Base-by-base conservation (phyloP, 2,329 filamentous ascomycete genomes). In the Calonectria hawksworthii region DNA sequence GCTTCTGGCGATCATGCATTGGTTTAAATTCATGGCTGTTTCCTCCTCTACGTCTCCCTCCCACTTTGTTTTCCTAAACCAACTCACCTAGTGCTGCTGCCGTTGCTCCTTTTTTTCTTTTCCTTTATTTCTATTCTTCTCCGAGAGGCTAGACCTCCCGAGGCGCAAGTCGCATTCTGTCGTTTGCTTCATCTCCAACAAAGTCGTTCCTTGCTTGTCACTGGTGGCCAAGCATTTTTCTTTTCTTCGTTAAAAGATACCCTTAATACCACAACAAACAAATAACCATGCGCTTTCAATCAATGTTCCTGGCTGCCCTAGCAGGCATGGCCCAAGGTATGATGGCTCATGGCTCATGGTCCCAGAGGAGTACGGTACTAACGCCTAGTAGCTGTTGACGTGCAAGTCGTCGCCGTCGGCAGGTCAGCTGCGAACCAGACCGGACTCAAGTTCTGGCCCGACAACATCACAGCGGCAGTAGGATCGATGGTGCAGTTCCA, bases 401-500 rank as follows among this genome's bases (percentile, higher is more conserved):
- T 92, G 47, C 92, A 94, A 80, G 90, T 93, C 73, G 91, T 95
- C 70, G 90, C 91, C 76, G 94, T 96, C 72, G 90, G 86, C 78
- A 87, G 84, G 75, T 86, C 81, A 30, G 85, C 88, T 76, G 90
- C 90, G 81, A 87, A 89, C 79, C 87, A 86, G 61, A 84, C 84
- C 13, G 84, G 80, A 50, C 86, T 94, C 72, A 89, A 86, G 75
- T 96, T 92, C 88, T 91, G 86, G 76, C 94, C 94, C 51, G 88
- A 93, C 79, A 92, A 89, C 81, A 83, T 96, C 83, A 88, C 87
- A 76, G 94, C 92, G 38, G 83, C 86, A n/a, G 85, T 88, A 3
- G 94, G 94, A 77, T 88, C 90, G 79, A 89, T 92, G 86, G 88
- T 94, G 16, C 91, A 93, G 85, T 94, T 93, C 88, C 91, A 93